Evolutionary conservation across 2,329 filamentous ascomycete species (phyloP).

Genomic region (Leptographium wingfieldii): DNA sequence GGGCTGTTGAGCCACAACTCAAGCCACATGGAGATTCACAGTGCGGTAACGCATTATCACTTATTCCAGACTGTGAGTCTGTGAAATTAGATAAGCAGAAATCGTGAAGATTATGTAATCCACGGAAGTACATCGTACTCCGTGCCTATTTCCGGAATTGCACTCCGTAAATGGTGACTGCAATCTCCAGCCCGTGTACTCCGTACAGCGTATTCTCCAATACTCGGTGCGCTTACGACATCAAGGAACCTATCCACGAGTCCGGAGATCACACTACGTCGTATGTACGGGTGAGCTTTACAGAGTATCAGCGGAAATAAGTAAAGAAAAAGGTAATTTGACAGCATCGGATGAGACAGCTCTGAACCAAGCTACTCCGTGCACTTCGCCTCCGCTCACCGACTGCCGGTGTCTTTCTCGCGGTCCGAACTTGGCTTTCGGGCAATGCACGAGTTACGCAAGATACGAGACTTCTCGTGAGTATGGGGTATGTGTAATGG

Average conservation of each 20-base stretch:
- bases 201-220: neutral
- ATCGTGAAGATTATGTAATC: no score
- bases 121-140: no score
- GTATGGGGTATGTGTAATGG: no score
- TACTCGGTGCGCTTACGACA: neutral
- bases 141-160: neutral
- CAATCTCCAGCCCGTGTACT: neutral
- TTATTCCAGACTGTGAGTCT: neutral
- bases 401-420: no score
- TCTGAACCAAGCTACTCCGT: no score
- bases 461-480: no score
- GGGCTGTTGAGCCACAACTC: neutral
- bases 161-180: neutral
- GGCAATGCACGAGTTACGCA: no score
- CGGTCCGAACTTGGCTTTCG: no score
- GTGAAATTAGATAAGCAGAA: neutral
- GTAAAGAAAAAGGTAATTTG: neutral
- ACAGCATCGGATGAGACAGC: neutral
- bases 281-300: neutral
- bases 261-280: neutral
- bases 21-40: neutral
- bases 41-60: neutral
- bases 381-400: neutral
- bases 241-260: neutral
- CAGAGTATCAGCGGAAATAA: neutral